Conservation (phyloP, 495 filamentous ascomycete species). For the Tricharina praecox region DNA sequence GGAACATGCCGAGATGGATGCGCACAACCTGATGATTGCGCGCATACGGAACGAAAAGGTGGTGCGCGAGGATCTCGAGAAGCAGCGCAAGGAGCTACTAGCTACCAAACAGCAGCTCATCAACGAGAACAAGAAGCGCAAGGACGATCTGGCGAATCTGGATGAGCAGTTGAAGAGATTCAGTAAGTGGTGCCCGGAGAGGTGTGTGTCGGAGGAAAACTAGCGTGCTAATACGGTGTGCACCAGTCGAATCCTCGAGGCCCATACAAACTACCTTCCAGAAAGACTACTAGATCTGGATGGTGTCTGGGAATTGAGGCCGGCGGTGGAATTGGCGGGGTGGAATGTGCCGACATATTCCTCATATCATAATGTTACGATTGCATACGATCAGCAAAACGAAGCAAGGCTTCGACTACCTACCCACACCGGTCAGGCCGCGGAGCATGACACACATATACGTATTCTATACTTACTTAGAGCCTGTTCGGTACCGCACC, state of each 20-base stretch:
- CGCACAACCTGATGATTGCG: constrained; percentile 72
- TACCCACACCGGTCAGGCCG: neutral
- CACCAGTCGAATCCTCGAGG: constrained; percentile 22
- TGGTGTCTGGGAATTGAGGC: neutral
- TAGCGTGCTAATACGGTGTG: neutral
- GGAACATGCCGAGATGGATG: constrained; percentile 48
- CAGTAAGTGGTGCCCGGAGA: constrained; percentile 9
- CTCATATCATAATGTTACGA: neutral
- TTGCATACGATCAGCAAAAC: no score
- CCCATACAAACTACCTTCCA: constrained; percentile 26
- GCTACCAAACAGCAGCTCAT: constrained; percentile 85
- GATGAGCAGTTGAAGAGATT: constrained; percentile 27
- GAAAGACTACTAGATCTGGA: constrained; percentile 26
- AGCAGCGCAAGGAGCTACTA: constrained; percentile 65
- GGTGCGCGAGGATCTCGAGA: constrained; percentile 73
- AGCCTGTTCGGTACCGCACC: no score
- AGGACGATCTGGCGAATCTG: constrained; percentile 53
- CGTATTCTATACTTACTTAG: neutral
- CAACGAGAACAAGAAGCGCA: constrained; percentile 84
- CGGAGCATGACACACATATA: neutral
- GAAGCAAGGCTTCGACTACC: neutral
- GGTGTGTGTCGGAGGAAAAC: constrained; percentile 12
- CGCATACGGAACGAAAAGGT: constrained; percentile 81
- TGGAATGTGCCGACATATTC: neutral
- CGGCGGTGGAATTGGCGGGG: neutral